Evolutionary conservation across 1,284 basidiomycete species (phyloP), one percentile per base, ranked within the genome.

Genomic region (Leccinum griseonigrum): DNA sequence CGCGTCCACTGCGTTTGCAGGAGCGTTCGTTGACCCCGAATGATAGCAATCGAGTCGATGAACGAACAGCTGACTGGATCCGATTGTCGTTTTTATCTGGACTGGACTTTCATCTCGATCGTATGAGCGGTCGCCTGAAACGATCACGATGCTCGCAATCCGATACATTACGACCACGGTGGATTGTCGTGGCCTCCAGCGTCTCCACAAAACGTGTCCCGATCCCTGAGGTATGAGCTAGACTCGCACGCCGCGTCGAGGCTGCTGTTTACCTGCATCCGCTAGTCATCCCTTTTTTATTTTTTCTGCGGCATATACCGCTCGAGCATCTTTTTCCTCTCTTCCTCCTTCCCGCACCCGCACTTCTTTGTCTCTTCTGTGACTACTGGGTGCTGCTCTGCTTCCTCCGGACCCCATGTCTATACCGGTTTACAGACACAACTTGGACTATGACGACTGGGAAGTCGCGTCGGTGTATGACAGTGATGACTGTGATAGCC

Each of bases 401-500:
- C 11, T 22, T 22, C 43, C 5, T 46, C 43, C 18, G 43, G 18
- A 22, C 28, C 48, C 28, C 48, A 71, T 71, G 69, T 26, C 59
- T 43, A 73, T 71, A 36, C 70, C 70, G 16, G 29, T 71, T 18
- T 71, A 62, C 52, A 69, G 70, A 50, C 72, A 71, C 51, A 74
- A 71, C 40, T 22, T 57, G 29, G 26, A 56, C 46, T 57, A 65
- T 50, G 64, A 70, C 38, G 70, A 71, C 61, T 71, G 70, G 70
- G 70, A 71, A 61, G 62, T 74, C 57, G 70, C 71, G 22, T 71
- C 70, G 46, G 61, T 70, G 36, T 71, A 71, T 55, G 59, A 64
- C 54, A 71, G 72, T 57, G 70, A 71, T 63, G 72, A 71, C 58
- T 64, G 72, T 61, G 64, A 64, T 40, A 71, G 71, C 46, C 38